These are phyloP conservation scores for Arthromyces matolae DNA, from an alignment of 768 basidiomycete species.

Conservation along the genomic window DNA sequence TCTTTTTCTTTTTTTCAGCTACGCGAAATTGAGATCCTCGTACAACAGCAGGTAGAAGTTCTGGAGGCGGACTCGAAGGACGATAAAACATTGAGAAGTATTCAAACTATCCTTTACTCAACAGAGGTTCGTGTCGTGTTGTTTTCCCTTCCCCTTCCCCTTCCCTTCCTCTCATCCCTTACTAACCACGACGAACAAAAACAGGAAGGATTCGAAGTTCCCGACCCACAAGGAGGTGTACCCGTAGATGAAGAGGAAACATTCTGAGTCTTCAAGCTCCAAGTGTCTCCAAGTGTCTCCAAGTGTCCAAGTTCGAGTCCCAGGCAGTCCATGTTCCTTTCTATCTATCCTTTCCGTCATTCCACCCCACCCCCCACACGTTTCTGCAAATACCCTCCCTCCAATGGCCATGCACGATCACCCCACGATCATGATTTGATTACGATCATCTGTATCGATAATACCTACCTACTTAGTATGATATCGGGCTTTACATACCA, in stretches of 20 bases:
- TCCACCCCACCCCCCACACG: background rate
- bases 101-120: slow-evolving; percentile 91
- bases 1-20: slow-evolving; percentile 47
- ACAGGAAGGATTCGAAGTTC: slow-evolving; percentile 93
- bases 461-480: background rate
- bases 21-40: slow-evolving; percentile 93
- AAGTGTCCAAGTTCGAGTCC: no score
- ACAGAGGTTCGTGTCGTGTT: slow-evolving; percentile 64
- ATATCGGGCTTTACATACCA: background rate
- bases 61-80: slow-evolving; percentile 55
- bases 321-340: no score
- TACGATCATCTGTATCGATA: background rate
- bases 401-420: no score
- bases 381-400: background rate
- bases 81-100: slow-evolving; percentile 62
- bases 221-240: slow-evolving; percentile 53
- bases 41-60: slow-evolving; percentile 71
- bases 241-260: slow-evolving; percentile 79
- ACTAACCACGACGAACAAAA: background rate
- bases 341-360: no score
- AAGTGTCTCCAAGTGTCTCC: no score
- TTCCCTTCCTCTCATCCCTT: background rate
- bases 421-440: no score
- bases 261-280: no score
- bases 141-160: background rate